Percentiles rank a stretch among this genome's conserved stretches.
Conservation (phyloP, 73 alveolate species). For the Symbiodinium pilosum region DNA sequence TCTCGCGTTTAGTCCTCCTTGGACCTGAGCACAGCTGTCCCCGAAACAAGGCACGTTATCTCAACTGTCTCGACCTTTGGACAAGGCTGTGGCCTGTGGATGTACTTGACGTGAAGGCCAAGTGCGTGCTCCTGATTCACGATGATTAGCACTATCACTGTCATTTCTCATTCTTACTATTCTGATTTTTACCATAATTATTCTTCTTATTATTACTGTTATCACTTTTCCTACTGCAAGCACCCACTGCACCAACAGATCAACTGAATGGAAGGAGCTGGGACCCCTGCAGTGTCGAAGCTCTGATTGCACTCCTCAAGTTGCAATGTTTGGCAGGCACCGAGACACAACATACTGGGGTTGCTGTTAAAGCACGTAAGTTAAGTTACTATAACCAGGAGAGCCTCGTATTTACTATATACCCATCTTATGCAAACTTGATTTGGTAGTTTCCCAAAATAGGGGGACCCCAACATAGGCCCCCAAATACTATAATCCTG, state of each 20-base stretch:
- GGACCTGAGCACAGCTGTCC: background rate
- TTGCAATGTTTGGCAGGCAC: background rate
- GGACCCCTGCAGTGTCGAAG: background rate
- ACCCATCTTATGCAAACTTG: no score
- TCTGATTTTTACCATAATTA: no score
- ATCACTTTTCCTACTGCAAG: no score
- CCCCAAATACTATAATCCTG: no score
- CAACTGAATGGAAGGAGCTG: background rate
- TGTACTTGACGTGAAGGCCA: slow-evolving; percentile 6
- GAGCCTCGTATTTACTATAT: no score
- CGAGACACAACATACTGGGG: no score
- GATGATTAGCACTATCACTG: no score
- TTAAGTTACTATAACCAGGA: background rate
- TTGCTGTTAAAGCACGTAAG: no score
- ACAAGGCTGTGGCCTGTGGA: background rate
- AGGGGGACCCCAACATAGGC: no score
- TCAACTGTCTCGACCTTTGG: background rate
- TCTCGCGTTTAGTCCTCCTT: background rate
- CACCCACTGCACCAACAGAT: background rate
- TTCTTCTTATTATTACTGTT: no score
- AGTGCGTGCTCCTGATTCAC: background rate
- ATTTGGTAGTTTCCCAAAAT: no score
- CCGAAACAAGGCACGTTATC: background rate
- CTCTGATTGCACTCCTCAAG: slow-evolving; percentile 9
- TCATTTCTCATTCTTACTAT: no score